Base-by-base conservation (phyloP, 2,329 filamentous ascomycete species). In the Ophiostoma australiae region DNA sequence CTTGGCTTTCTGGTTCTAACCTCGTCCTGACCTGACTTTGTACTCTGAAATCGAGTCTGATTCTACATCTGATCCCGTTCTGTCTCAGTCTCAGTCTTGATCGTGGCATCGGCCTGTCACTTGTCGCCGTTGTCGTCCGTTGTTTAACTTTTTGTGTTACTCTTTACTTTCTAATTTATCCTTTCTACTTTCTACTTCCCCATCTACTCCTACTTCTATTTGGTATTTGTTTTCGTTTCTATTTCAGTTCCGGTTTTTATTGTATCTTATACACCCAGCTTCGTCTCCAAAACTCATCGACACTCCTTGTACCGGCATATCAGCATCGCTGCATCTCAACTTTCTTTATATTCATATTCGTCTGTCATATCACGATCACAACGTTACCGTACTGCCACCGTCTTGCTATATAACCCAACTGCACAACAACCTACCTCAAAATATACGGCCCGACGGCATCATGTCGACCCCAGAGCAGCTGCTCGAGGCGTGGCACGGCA, bases 401-500 rank as follows among this genome's bases (percentile, higher is more conserved):
- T 52, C 8, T n/a, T 15, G 20, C 17, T 11, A 23, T 55, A 23
- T 23, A 11, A 8, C 8, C 8, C 48, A 23, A n/a, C 3, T 55
- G 20, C 27, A 63, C 17, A 33, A 13, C 58, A 35, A 6, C 58
- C 17, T 17, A 37, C 31, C 61, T 33, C 13, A 15, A 23, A 23
- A 27, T 4, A 33, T 39, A 15, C 65, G 17, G 33, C 37, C 31
- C 31, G 70, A 55, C 63, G n/a, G n/a, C 20, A 27, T 23, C 66
- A 70, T 70, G 71, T 33, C 70, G 70, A 63, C 66, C 44, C 31
- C 63, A 20, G 55, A 71, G 27, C n/a, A 72, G 37, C 65, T 72
- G 68, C 68, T 72, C 11, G 63, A 63, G 68, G 27, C 48, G 31
- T 72, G 70, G 70, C 63, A 69, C n/a, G 71, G 71, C 55, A 67